These are phyloP conservation scores for Chamaecrista fasciculata DNA, from an alignment of 306 rosid species.

Conservation along the genomic window DNA sequence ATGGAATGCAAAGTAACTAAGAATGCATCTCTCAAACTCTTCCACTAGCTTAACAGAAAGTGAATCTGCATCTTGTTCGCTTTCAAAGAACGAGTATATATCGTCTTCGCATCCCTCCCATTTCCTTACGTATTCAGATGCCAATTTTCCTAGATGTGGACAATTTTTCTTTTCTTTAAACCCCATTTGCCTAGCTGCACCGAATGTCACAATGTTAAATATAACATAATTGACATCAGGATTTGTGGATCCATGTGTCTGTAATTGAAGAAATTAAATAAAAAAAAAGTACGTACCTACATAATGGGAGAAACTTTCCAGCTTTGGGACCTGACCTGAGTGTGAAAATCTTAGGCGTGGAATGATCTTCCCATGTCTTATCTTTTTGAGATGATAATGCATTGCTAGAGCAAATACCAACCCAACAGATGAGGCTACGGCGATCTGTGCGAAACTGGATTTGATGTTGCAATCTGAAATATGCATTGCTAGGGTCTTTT, in stretches of 20 bases:
- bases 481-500: too few relatives aligned
- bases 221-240: too few relatives aligned
- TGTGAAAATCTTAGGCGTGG: conserved; percentile 57
- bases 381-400: conserved; percentile 50
- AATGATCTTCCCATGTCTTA: conserved; percentile 51
- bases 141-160: conserved; percentile 78
- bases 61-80: conserved; percentile 78
- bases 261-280: conserved; percentile 1
- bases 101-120: conserved; percentile 80
- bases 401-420: conserved; percentile 57
- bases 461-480: conserved; percentile 46
- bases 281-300: conserved; percentile 57
- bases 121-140: conserved; percentile 75
- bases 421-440: conserved; percentile 66
- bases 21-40: conserved; percentile 94
- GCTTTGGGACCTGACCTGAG: conserved; percentile 49
- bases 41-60: conserved; percentile 91
- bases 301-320: conserved; percentile 81
- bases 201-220: conserved; percentile 20
- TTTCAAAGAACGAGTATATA: conserved; percentile 62
- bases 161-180: conserved; percentile 65
- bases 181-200: conserved; percentile 96
- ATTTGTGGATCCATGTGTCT: neutral
- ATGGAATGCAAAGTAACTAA: conserved; percentile 89
- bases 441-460: conserved; percentile 56